Conservation (phyloP, 1,139 yeast genomes). For the Oligophagozyma castellii region DNA sequence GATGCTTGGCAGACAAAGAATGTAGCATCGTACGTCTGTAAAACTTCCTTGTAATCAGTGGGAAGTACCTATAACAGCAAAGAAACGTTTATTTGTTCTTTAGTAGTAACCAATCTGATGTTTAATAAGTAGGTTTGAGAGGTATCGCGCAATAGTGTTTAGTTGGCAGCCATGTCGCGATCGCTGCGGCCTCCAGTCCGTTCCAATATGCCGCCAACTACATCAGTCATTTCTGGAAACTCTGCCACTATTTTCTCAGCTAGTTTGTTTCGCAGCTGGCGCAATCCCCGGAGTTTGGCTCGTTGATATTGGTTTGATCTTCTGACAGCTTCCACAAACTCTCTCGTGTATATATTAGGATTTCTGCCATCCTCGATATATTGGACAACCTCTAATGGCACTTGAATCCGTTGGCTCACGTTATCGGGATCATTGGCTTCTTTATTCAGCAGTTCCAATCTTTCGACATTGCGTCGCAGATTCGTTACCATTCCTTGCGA, state of each 20-base stretch:
- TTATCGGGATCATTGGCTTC: conserved; percentile 22
- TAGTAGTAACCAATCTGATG: no score
- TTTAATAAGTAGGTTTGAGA: no score
- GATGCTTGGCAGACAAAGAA: no score
- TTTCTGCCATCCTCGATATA: conserved; percentile 93
- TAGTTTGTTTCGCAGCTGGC: conserved; percentile 44
- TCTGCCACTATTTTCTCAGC: conserved; percentile 58
- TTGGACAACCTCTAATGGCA: conserved; percentile 67
- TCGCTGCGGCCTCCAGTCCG: conserved; percentile 28
- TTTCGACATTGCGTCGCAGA: conserved; percentile 26
- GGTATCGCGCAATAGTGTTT: no score
- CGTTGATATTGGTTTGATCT: conserved; percentile 77
- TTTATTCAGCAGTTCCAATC: conserved; percentile 21
- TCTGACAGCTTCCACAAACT: conserved; percentile 84
- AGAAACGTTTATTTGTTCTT: no score
- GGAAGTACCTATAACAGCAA: no score
- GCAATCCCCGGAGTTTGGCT: conserved; percentile 63
- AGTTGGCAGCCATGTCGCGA: no score
- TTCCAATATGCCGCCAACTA: conserved; percentile 37
- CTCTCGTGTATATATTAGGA: conserved; percentile 93
- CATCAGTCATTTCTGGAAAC: conserved; percentile 55
- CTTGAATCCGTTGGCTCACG: conserved; percentile 30
- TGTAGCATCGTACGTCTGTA: no score
- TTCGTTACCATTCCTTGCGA: conserved; percentile 38
- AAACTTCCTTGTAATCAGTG: no score